Conservation (phyloP, 129 eudicot genomes). For the Chrysanthemum makinoi region DNA sequence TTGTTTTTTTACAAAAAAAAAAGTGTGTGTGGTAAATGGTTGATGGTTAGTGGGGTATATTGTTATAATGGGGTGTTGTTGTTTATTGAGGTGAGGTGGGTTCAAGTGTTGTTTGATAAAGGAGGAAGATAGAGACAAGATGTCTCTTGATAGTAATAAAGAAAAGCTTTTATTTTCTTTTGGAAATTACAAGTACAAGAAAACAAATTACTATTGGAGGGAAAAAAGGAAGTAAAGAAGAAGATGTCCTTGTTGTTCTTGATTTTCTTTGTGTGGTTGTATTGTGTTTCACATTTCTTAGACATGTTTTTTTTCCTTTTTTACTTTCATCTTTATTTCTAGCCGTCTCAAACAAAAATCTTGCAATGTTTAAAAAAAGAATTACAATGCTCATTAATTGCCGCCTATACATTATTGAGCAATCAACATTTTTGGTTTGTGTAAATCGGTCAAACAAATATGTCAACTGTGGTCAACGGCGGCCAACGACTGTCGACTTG, state of each 20-base stretch:
- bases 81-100: conserved; percentile 42
- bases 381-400: no score
- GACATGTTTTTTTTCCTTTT: conserved; percentile 16
- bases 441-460: no score
- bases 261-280: background rate
- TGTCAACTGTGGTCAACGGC: no score
- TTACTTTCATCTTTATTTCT: background rate
- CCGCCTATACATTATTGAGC: no score
- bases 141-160: conserved; percentile 22
- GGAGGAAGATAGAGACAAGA: conserved; percentile 36
- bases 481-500: no score
- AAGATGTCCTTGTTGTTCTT: conserved; percentile 24
- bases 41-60: conserved; percentile 20
- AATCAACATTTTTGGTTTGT: no score
- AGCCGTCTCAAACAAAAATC: no score
- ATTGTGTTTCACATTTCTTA: conserved; percentile 28
- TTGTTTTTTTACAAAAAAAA: background rate
- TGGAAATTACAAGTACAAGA: conserved; percentile 30
- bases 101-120: conserved; percentile 37
- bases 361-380: no score
- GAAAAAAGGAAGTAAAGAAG: conserved; percentile 4
- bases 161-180: background rate
- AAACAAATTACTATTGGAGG: conserved; percentile 16
- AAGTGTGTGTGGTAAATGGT: conserved; percentile 11
- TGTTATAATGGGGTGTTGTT: conserved; percentile 29